Evolutionary conservation across 2,329 filamentous ascomycete genomes (phyloP), one percentile per base, ranked within the genome.

Genomic region (Blumeria hordei): DNA sequence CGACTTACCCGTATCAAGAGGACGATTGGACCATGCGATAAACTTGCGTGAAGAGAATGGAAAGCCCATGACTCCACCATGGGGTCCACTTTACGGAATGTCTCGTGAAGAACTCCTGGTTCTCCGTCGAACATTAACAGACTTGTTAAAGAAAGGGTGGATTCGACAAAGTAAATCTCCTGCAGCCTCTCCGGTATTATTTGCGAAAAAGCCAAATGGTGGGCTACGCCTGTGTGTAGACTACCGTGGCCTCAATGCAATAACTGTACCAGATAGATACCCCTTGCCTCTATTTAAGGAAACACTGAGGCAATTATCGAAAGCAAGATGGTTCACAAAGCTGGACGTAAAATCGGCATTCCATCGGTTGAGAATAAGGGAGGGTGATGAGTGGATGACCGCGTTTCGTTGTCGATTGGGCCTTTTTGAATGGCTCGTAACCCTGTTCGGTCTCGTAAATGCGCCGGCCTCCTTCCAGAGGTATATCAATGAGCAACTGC

Each of bases 391-490:
- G 34, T 36, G 34, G 33, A 12, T 2, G 34, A 53, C 50, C 6
- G 32, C 50, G 7, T 53, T 53, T 18, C 21, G 34, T 12, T 37
- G 33, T 39, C 28, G 34, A 3, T 53, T 37, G 9, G 35, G 50
- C 7, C 35, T 39, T 6, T 53, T 37, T 37, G 35, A 53, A 21
- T 55, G 33, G 5, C 32, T 36, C 12, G 54, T 57, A 3, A 11
- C 53, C 21, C 53, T 39, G 6, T 57, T 57, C 21, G 49, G 54
- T 5, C 21, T 57, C 6, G 35, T 37, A 5, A 57, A 55, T 36
- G 44, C n/a, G 8, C 39, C 54, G 2, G 35, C 53, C 5, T 52
- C 52, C 3, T 57, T 41, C 28, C 52, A 57, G 41, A 39, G 36
- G 14, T 39, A 39, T 39, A 14, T 39, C 8, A 39, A 39, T 39